phyloP scores from a whole-genome alignment of 2,329 filamentous ascomycete species.

The Fusarium multiceps region DNA sequence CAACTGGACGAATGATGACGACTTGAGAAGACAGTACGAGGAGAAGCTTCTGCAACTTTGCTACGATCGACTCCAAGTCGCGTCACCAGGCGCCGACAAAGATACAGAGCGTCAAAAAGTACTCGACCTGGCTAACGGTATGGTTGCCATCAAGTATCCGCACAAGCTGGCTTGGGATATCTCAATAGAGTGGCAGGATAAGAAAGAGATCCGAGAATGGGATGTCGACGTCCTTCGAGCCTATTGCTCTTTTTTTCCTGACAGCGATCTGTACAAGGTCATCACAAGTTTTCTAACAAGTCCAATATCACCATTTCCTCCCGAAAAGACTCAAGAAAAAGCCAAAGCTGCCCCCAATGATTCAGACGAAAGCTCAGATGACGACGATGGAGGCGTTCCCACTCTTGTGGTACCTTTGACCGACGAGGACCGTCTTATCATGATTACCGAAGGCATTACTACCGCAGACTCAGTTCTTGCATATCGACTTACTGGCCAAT shows the following conservation, averaged over 20 bases:
- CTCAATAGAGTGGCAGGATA: slow-evolving; percentile 87
- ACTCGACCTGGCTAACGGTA: slow-evolving; percentile 82
- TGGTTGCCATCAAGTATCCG: slow-evolving; percentile 96
- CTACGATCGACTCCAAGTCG: slow-evolving; percentile 79
- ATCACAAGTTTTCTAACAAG: slow-evolving; percentile 85
- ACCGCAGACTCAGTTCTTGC: slow-evolving; percentile 79
- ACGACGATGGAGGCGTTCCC: slow-evolving; percentile 66
- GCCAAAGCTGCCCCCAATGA: slow-evolving; percentile 45
- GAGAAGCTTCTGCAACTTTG: slow-evolving; percentile 88
- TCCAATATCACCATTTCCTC: slow-evolving; percentile 83
- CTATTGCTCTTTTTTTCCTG: slow-evolving; percentile 86
- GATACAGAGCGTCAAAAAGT: slow-evolving; percentile 76
- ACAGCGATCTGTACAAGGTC: slow-evolving; percentile 83
- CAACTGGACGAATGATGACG: slow-evolving; percentile 90
- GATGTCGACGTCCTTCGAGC: slow-evolving; percentile 82
- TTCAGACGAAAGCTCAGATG: slow-evolving; percentile 68
- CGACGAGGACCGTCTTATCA: slow-evolving; percentile 80
- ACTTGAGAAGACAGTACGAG: slow-evolving; percentile 83
- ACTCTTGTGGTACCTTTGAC: slow-evolving; percentile 69
- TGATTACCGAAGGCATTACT: slow-evolving; percentile 81
- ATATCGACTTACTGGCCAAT: slow-evolving; percentile 84
- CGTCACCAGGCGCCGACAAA: slow-evolving; percentile 74
- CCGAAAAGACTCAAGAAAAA: slow-evolving; percentile 45
- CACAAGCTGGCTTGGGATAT: slow-evolving; percentile 93
- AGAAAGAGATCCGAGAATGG: slow-evolving; percentile 77